Conservation (phyloP, 78 protist genomes). For the Cavenderia fasciculata region DNA sequence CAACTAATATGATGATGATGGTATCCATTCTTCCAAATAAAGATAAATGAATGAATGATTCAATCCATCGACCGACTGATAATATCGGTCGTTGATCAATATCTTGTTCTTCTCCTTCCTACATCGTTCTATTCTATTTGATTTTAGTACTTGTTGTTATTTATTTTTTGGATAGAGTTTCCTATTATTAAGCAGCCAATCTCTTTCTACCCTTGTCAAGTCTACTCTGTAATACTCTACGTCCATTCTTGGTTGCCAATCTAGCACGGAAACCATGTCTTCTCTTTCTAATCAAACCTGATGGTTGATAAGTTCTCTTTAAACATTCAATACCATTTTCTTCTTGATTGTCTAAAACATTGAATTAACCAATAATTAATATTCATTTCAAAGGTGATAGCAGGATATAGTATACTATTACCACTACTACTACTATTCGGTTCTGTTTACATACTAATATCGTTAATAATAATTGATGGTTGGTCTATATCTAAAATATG, state of each 20-base stretch:
- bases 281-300: slow-evolving; percentile 66
- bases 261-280: slow-evolving; percentile 64
- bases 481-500: neutral
- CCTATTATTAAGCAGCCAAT: slow-evolving; percentile 48
- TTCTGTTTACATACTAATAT: neutral
- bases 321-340: slow-evolving; percentile 12
- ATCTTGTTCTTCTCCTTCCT: too few relatives aligned
- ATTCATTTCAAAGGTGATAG: neutral
- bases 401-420: neutral
- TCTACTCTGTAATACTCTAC: slow-evolving; percentile 37
- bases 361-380: neutral
- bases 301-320: slow-evolving; percentile 79
- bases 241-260: slow-evolving; percentile 35
- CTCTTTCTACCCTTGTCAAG: slow-evolving; percentile 18
- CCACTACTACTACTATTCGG: neutral
- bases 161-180: too few relatives aligned
- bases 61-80: too few relatives aligned
- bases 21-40: too few relatives aligned
- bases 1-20: too few relatives aligned
- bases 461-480: neutral
- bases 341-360: neutral
- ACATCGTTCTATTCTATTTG: too few relatives aligned
- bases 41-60: too few relatives aligned
- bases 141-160: too few relatives aligned
- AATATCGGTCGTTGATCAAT: too few relatives aligned